A percentile compares a stretch with the other conserved stretches of the same genome.
phyloP scores from a whole-genome alignment of 306 rosid genomes.

The Cicer chorassanicum region DNA sequence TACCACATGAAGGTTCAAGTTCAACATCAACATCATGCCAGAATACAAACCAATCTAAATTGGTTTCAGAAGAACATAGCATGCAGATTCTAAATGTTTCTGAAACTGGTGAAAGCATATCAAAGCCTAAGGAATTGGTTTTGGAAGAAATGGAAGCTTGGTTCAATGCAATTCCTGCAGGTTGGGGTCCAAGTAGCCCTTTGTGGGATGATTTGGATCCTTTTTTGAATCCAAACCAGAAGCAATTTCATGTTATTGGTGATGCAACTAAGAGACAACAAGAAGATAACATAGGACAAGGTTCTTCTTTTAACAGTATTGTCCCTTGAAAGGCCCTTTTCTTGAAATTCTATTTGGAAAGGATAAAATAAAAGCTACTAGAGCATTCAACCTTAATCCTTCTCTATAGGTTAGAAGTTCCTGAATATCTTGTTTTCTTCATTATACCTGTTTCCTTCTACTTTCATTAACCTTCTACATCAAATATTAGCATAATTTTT shows the following conservation, averaged over 20 bases:
- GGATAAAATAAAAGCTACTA: background rate
- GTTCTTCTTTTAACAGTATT: conserved; percentile 53
- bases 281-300: conserved; percentile 50
- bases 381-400: background rate
- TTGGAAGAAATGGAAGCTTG: conserved; percentile 80
- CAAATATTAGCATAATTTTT: too few relatives aligned
- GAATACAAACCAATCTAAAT: conserved; percentile 42
- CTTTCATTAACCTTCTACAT: too few relatives aligned
- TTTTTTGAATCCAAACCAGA: conserved; percentile 49
- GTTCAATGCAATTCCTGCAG: conserved; percentile 72
- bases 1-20: conserved; percentile 37
- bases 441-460: too few relatives aligned
- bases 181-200: conserved; percentile 90
- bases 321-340: conserved; percentile 58
- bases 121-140: conserved; percentile 58
- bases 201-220: conserved; percentile 88
- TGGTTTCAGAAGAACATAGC: conserved; percentile 20
- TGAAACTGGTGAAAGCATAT: conserved; percentile 47
- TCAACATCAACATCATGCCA: conserved; percentile 42
- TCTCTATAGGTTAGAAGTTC: too few relatives aligned
- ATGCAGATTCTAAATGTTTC: conserved; percentile 1
- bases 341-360: conserved; percentile 32
- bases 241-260: conserved; percentile 40
- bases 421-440: too few relatives aligned
- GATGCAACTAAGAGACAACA: conserved; percentile 49